phyloP scores from a whole-genome alignment of 805 yeast species.

The Saitoella complicata region DNA sequence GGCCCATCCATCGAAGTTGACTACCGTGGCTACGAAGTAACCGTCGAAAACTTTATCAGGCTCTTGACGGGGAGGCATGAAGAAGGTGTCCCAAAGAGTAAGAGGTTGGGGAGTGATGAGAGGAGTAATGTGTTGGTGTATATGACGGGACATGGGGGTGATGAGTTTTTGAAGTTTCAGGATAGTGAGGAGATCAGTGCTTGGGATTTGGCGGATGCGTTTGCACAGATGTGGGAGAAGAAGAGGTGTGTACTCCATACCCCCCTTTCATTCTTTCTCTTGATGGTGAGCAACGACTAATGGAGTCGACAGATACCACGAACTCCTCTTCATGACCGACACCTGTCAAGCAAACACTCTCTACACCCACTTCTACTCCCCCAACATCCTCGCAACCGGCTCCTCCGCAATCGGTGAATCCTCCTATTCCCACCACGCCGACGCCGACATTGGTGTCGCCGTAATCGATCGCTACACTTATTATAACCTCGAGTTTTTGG shows the following conservation, averaged over 20 bases:
- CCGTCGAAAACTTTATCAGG: conserved; percentile 91
- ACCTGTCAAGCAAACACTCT: conserved; percentile 98
- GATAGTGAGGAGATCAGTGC: conserved; percentile 96
- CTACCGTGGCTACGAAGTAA: conserved; percentile 93
- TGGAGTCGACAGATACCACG: conserved; percentile 39
- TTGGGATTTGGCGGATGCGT: conserved; percentile 91
- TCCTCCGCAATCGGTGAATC: conserved; percentile 77
- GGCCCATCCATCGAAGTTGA: conserved; percentile 94
- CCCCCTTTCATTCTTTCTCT: no score
- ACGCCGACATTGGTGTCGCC: conserved; percentile 90
- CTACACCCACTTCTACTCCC: conserved; percentile 84
- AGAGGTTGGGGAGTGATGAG: conserved; percentile 81
- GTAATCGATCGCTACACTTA: conserved; percentile 94
- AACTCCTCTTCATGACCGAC: conserved; percentile 92
- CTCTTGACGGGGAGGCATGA: conserved; percentile 92
- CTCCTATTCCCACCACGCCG: conserved; percentile 91
- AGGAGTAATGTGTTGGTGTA: conserved; percentile 85
- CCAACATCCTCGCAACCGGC: conserved; percentile 84
- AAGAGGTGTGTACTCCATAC: conserved; percentile 29
- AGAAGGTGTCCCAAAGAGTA: conserved; percentile 73
- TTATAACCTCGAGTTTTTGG: conserved; percentile 76
- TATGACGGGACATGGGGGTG: conserved; percentile 98
- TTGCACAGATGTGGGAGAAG: conserved; percentile 93
- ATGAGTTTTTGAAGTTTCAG: conserved; percentile 90
- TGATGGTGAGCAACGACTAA: no score